Conservation (phyloP, 768 basidiomycete species). For the Agaricus subrufescens region DNA sequence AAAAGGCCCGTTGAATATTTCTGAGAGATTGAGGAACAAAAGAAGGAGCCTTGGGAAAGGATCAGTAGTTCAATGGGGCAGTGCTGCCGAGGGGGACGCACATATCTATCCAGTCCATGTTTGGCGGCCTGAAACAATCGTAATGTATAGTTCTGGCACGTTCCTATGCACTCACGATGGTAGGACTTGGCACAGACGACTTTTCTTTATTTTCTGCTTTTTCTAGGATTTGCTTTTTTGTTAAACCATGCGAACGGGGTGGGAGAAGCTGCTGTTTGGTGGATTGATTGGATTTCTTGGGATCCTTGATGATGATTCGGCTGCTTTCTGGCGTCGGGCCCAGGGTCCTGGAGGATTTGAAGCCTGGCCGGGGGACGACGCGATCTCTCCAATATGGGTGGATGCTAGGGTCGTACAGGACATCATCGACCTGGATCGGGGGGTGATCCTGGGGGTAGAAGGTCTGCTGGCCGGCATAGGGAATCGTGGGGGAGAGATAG, state of each 20-base stretch:
- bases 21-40: slow-evolving; percentile 46
- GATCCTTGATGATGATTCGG: slow-evolving; percentile 5
- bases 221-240: not conserved
- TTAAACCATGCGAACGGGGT: not conserved
- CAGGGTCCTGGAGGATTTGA: slow-evolving; percentile 1
- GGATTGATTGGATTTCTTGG: not conserved
- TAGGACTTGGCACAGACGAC: not conserved
- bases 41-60: slow-evolving; percentile 33
- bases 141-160: not conserved
- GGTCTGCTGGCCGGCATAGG: not conserved
- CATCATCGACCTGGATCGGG: slow-evolving; percentile 3
- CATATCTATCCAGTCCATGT: slow-evolving; percentile 39
- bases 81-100: slow-evolving; percentile 14
- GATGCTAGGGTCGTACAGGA: not conserved
- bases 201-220: not conserved
- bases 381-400: slow-evolving; percentile 9
- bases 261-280: not conserved
- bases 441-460: not conserved
- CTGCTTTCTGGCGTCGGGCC: not conserved
- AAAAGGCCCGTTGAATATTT: slow-evolving; percentile 43
- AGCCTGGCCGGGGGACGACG: slow-evolving; percentile 5
- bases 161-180: not conserved
- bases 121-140: not conserved
- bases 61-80: not conserved
- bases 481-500: not conserved